These are phyloP conservation scores for Setomelanomma holmii DNA, from an alignment of 2,329 filamentous ascomycete species.

Conservation along the genomic window DNA sequence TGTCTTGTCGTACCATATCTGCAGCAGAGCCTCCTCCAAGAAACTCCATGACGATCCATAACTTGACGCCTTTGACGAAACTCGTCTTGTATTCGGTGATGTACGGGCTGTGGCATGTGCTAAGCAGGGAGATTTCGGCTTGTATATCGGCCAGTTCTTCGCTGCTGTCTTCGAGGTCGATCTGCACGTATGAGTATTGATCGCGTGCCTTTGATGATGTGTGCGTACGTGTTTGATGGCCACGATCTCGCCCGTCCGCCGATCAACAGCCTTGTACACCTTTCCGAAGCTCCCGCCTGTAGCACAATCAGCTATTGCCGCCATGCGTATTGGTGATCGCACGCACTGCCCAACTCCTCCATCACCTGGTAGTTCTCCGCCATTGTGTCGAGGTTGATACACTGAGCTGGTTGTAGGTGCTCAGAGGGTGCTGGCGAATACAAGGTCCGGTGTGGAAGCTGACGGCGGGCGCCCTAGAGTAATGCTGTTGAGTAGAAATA, in stretches of 20 bases:
- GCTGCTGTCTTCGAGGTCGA: slow-evolving; percentile 97
- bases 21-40: slow-evolving; percentile 93
- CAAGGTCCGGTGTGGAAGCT: slow-evolving; percentile 29
- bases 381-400: slow-evolving; percentile 58
- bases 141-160: slow-evolving; percentile 99
- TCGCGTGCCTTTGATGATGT: slow-evolving; percentile 6
- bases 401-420: slow-evolving; percentile 26
- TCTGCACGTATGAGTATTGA: slow-evolving; percentile 61
- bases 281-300: slow-evolving; percentile 92
- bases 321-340: background rate
- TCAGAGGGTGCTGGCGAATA: slow-evolving; percentile 16
- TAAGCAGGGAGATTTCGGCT: slow-evolving; percentile 92
- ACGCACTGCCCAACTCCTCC: slow-evolving; percentile 91
- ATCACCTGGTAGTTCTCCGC: slow-evolving; percentile 91
- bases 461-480: slow-evolving; percentile 33
- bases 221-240: slow-evolving; percentile 89
- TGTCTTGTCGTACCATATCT: slow-evolving; percentile 74
- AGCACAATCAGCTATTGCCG: slow-evolving; percentile 17
- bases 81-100: slow-evolving; percentile 97
- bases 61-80: slow-evolving; percentile 92
- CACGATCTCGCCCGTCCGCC: slow-evolving; percentile 86
- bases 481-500: slow-evolving; percentile 38
- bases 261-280: slow-evolving; percentile 96
- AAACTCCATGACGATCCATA: slow-evolving; percentile 99
- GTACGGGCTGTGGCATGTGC: slow-evolving; percentile 91